phyloP scores from a whole-genome alignment of 805 yeast genomes.

The Candida schatavii region DNA sequence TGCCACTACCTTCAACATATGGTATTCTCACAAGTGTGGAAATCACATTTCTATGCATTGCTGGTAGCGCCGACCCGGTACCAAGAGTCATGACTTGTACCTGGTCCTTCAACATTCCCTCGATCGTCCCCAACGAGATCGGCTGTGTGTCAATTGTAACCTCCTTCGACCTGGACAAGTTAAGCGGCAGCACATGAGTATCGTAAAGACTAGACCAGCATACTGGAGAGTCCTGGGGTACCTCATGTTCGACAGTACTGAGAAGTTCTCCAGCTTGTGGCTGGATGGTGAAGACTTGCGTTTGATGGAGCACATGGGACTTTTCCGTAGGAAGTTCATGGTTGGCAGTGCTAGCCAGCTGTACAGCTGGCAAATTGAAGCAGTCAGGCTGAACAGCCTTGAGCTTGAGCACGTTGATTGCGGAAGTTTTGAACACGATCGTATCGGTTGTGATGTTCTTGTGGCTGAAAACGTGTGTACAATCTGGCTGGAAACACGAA shows the following conservation, averaged over 20 bases:
- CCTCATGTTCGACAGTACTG: background rate
- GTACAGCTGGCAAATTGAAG: conserved; percentile 38
- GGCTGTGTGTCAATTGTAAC: conserved; percentile 17
- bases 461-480: conserved; percentile 74
- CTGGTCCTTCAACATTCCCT: conserved; percentile 39
- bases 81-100: conserved; percentile 79
- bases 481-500: conserved; percentile 47
- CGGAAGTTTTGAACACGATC: conserved; percentile 55
- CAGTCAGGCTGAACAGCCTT: conserved; percentile 47
- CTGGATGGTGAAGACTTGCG: background rate
- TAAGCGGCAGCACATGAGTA: conserved; percentile 19
- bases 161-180: conserved; percentile 12
- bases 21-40: conserved; percentile 79
- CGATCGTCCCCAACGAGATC: conserved; percentile 15
- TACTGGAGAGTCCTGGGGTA: conserved; percentile 4
- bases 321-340: background rate
- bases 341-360: background rate
- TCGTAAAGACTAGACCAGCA: conserved; percentile 34
- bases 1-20: conserved; percentile 11
- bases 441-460: conserved; percentile 58
- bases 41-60: conserved; percentile 79
- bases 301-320: background rate
- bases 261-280: background rate
- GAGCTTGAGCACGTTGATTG: conserved; percentile 52
- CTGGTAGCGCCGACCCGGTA: conserved; percentile 90